phyloP scores from a whole-genome alignment of 164 flowering plant genomes.

The Euptelea pleiosperma region DNA sequence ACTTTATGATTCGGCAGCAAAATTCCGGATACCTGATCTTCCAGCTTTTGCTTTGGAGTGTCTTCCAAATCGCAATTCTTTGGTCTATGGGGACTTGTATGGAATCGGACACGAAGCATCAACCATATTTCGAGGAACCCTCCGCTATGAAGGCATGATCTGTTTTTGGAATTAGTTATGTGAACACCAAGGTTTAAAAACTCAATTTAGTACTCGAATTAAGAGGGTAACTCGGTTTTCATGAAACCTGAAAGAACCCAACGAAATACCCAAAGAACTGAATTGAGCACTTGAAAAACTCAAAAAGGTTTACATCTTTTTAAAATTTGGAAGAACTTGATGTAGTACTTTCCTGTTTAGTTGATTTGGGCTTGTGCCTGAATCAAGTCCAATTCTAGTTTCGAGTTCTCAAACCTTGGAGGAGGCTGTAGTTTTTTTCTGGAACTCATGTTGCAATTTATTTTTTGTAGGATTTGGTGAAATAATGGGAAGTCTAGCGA shows the following conservation, averaged over 20 bases:
- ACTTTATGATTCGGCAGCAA: slow-evolving; percentile 80
- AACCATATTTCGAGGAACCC: slow-evolving; percentile 93
- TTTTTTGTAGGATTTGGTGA: slow-evolving; percentile 63
- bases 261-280: too few species aligned
- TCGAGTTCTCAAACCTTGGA: not conserved
- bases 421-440: not conserved
- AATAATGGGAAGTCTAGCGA: slow-evolving; percentile 79
- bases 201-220: not conserved
- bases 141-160: slow-evolving; percentile 84
- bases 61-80: slow-evolving; percentile 89
- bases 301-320: too few species aligned
- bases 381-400: too few species aligned
- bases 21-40: slow-evolving; percentile 63
- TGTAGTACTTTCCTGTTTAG: not conserved
- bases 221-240: too few species aligned
- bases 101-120: slow-evolving; percentile 81
- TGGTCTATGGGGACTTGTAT: slow-evolving; percentile 81
- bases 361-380: not conserved
- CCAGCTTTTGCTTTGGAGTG: slow-evolving; percentile 97
- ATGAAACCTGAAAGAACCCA: too few species aligned
- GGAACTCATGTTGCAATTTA: slow-evolving; percentile 5
- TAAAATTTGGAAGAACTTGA: not conserved
- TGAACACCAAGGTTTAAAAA: not conserved
- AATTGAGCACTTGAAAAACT: too few species aligned
- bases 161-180: not conserved